These are phyloP conservation scores for Plasmodium fragile DNA, from an alignment of 169 alveolate genomes.

Conservation along the genomic window DNA sequence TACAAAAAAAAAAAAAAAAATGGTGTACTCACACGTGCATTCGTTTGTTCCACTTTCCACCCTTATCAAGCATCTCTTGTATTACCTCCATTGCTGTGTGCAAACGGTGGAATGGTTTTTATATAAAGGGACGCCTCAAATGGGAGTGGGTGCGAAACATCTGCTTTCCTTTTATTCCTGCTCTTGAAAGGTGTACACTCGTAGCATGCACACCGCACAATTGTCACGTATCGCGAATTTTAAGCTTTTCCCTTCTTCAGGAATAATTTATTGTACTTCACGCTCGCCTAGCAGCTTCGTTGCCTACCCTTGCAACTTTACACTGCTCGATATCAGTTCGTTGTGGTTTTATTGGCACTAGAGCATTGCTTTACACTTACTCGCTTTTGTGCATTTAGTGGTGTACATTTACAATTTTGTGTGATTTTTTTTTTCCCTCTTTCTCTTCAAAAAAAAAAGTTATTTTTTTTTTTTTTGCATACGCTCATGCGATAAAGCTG, in stretches of 20 bases:
- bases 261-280: neutral
- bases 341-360: neutral
- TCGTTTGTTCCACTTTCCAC: neutral
- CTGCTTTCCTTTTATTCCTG: neutral
- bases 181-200: neutral
- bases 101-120: neutral
- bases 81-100: constrained; percentile 45
- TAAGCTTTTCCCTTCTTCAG: neutral
- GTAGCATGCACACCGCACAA: neutral
- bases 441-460: neutral
- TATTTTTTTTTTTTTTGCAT: neutral
- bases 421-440: neutral
- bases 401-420: neutral
- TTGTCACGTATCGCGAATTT: neutral
- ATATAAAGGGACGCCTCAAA: neutral
- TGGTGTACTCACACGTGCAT: neutral
- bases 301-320: neutral
- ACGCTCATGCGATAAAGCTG: neutral
- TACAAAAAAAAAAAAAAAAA: neutral
- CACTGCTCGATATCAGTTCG: neutral
- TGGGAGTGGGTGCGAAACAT: neutral
- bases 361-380: neutral
- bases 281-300: neutral
- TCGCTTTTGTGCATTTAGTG: neutral
- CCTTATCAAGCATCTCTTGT: neutral